phyloP scores from a whole-genome alignment of 495 filamentous ascomycete species.

The Lasiosphaeriaceae sp. region DNA sequence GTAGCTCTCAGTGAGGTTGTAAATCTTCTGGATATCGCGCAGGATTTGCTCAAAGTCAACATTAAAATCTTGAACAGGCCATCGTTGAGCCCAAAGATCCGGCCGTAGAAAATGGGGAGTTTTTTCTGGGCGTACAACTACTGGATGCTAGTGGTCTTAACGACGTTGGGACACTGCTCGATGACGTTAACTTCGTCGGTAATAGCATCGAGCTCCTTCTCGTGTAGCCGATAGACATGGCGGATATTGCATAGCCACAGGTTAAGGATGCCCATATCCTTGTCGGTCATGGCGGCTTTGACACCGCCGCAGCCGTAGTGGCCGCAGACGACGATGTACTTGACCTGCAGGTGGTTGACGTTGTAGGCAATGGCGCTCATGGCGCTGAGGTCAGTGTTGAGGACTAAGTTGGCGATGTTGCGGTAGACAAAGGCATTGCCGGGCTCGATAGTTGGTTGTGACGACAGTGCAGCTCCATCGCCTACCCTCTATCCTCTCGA shows the following conservation, averaged over 20 bases:
- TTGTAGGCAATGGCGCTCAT: conserved; percentile 63
- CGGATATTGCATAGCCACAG: conserved; percentile 59
- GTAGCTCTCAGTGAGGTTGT: conserved; percentile 36
- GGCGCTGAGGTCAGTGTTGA: conserved; percentile 55
- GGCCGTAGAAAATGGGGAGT: conserved; percentile 54
- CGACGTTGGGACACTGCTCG: conserved; percentile 55
- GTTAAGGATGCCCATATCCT: conserved; percentile 57
- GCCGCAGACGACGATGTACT: conserved; percentile 63
- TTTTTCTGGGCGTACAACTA: conserved; percentile 46
- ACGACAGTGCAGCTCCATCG: too few relatives aligned
- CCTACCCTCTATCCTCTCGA: too few relatives aligned
- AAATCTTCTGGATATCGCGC: conserved; percentile 52
- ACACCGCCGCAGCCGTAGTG: conserved; percentile 64
- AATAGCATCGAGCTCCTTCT: conserved; percentile 52
- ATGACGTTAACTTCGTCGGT: conserved; percentile 50
- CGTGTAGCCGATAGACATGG: conserved; percentile 56
- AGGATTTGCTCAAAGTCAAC: conserved; percentile 44
- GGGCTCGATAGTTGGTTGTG: too few relatives aligned
- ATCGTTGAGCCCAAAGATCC: conserved; percentile 53
- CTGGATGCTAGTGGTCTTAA: conserved; percentile 56
- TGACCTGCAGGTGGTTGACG: conserved; percentile 54
- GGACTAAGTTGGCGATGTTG: conserved; percentile 62
- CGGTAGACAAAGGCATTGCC: conserved; percentile 60
- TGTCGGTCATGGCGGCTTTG: conserved; percentile 56
- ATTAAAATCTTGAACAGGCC: conserved; percentile 51